These are phyloP conservation scores for Blastocrithidia nonstop DNA, from an alignment of 208 protist species.

Conservation along the genomic window DNA sequence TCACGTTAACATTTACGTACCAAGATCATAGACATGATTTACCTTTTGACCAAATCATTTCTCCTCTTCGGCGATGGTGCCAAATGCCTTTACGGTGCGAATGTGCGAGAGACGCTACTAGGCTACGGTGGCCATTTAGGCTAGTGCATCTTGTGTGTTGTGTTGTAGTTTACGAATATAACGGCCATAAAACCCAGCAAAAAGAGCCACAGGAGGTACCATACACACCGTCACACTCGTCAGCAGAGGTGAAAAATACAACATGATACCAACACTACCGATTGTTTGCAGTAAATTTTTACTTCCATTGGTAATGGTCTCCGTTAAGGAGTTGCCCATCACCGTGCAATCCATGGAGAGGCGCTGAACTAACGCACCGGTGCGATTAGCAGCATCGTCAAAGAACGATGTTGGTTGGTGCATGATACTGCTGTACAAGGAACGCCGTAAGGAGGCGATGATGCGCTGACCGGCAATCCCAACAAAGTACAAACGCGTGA, in stretches of 20 bases:
- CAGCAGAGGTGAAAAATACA: slow-evolving; percentile 76
- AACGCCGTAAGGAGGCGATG: slow-evolving; percentile 45
- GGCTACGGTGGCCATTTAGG: slow-evolving; percentile 61
- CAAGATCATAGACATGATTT: slow-evolving; percentile 43
- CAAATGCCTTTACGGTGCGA: slow-evolving; percentile 71
- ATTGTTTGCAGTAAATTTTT: slow-evolving; percentile 73
- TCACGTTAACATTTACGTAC: slow-evolving; percentile 52
- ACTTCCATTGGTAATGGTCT: slow-evolving; percentile 58
- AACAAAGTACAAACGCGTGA: slow-evolving; percentile 49
- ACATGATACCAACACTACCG: slow-evolving; percentile 70
- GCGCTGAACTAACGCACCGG: slow-evolving; percentile 59
- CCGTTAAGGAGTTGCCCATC: slow-evolving; percentile 64
- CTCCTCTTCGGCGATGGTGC: slow-evolving; percentile 39
- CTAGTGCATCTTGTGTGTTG: slow-evolving; percentile 66
- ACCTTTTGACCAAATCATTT: slow-evolving; percentile 61
- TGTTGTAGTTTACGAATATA: slow-evolving; percentile 64
- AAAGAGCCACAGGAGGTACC: slow-evolving; percentile 71
- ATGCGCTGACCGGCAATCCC: slow-evolving; percentile 61
- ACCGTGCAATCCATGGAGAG: slow-evolving; percentile 84
- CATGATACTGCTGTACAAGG: slow-evolving; percentile 49
- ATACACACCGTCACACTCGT: slow-evolving; percentile 66
- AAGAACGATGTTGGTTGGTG: slow-evolving; percentile 62
- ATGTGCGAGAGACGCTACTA: slow-evolving; percentile 71
- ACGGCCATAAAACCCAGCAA: slow-evolving; percentile 69
- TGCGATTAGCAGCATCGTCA: slow-evolving; percentile 59